These are phyloP conservation scores for Phytophthora europaea DNA, from an alignment of 352 stramenopile genomes.

Conservation along the genomic window DNA sequence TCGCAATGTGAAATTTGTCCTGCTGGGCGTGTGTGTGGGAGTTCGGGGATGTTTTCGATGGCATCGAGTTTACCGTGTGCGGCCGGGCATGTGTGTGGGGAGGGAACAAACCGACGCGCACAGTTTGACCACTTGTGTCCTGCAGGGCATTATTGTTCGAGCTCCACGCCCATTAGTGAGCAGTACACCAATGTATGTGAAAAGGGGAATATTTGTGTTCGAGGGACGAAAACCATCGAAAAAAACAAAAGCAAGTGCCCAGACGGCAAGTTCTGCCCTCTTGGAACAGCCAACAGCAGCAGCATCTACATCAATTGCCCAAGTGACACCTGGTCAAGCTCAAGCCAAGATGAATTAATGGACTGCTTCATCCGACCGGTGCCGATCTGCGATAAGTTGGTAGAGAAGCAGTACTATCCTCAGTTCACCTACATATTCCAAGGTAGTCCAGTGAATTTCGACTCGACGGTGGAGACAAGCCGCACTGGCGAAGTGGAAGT, in stretches of 20 bases:
- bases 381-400: slow-evolving; percentile 95
- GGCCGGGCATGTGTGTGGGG: slow-evolving; percentile 95
- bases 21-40: slow-evolving; percentile 94
- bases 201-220: slow-evolving; percentile 90
- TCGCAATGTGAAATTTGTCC: slow-evolving; percentile 96
- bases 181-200: slow-evolving; percentile 92
- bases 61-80: slow-evolving; percentile 89
- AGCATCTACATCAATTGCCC: slow-evolving; percentile 93
- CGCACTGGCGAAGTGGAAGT: slow-evolving; percentile 91
- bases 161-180: slow-evolving; percentile 80
- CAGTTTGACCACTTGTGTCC: slow-evolving; percentile 96
- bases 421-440: slow-evolving; percentile 82
- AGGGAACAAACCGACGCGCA: slow-evolving; percentile 89
- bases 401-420: slow-evolving; percentile 83
- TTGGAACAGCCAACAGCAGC: slow-evolving; percentile 87
- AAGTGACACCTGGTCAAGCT: slow-evolving; percentile 86
- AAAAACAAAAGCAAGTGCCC: slow-evolving; percentile 94
- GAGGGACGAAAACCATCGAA: slow-evolving; percentile 91
- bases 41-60: slow-evolving; percentile 89
- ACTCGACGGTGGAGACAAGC: slow-evolving; percentile 78
- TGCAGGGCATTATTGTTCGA: slow-evolving; percentile 91
- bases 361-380: slow-evolving; percentile 92
- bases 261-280: slow-evolving; percentile 94
- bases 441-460: slow-evolving; percentile 56
- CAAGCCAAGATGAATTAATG: slow-evolving; percentile 83